Base-by-base conservation (phyloP, 495 filamentous ascomycete species). In the Trichodelitschia bisporula region DNA sequence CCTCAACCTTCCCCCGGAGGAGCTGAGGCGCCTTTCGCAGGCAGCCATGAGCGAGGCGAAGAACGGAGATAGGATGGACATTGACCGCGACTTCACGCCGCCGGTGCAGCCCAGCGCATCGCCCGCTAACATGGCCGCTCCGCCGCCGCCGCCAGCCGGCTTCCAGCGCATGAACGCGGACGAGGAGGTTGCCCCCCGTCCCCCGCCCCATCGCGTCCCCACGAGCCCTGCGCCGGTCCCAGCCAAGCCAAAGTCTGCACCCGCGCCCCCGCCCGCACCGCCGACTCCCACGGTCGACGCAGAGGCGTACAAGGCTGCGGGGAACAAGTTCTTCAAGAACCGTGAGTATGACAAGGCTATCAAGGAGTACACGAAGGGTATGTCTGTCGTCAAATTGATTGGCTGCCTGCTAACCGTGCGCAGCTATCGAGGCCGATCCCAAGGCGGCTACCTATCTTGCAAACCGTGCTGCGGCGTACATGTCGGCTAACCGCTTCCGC, bases 321-420 rank as follows among this genome's bases (percentile, higher is more conserved):
- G 86, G 18, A 97, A 97, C 56, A 89, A 83, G 43, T 84, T 75
- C 44, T 97, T 91, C 61, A 93, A 92, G 57, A 71, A 76, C 34
- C 72, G 70, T 42, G 72, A 93, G 39, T 97, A 82, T 46, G 53
- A 56, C 23, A 69, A 70, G 40, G 84, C 89, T 14, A 76, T 93
- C 43, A 64, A 76, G 38, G 77, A 90, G 46, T 97, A 95, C 47
- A 82, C 73, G 30, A 92, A 90, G 64, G 86, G 82, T 92, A 51
- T 18, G 50, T 28, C n/a, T n/a, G n/a, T n/a, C n/a, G n/a, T n/a
- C n/a, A n/a, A n/a, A n/a, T n/a, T n/a, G n/a, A 31, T 17, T 20
- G 31, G 31, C 23, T 29, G 33, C 31, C 39, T 37, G 16, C 24
- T n/a, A n/a, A n/a, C 11, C 10, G 34, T 31, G 40, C 40, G 21